Base-by-base conservation (phyloP, 2,329 filamentous ascomycete species). In the Sclerotinia sclerotiorum region DNA sequence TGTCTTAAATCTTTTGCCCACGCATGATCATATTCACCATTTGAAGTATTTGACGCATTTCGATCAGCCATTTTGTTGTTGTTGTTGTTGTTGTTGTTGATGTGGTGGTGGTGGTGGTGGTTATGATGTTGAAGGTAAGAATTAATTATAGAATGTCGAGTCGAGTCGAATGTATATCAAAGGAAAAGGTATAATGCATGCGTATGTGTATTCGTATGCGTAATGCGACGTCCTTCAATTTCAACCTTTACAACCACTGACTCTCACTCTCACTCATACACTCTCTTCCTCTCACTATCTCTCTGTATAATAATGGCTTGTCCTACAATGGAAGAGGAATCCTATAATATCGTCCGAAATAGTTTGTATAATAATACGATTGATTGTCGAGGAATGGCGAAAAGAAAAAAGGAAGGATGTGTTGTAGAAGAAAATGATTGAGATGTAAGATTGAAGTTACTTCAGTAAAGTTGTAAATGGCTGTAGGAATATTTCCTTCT, bases 1-100 rank as follows among this genome's bases (percentile, higher is more conserved):
- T 90, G 82, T 64, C 91, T 90, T 75, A 98, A 82, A 69, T 93
- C 91, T 75, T 87, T 85, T 35, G 93, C 92, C 88, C 89, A 92
- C 76, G 86, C 85, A 77, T 93, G 90, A 77, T 90, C 89, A 75
- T 87, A 75, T 15, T 77, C 72, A 6, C 70, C 70, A 46, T 62
- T 65, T 49, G 70, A 72, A 11, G 35, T 10, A 35, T 35, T 35
- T 29, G 32, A 35, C 1, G 67, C 69, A 63, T 70, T 73, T 51
- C 70, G 70, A 72, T 75, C 74, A 54, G 74, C 73, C 76, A 77
- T 77, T 39, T 52, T 56, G 69, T 13, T 24, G 21, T 44, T 54
- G 24, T 32, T 42, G 29, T 27, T 27, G n/a, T 52, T 54, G 65
- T 67, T 44, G 65, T 44, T n/a, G n/a, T 48, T 17, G n/a, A 11